Base-by-base conservation (phyloP, 2,329 filamentous ascomycete species). In the Teratosphaeria viscida region DNA sequence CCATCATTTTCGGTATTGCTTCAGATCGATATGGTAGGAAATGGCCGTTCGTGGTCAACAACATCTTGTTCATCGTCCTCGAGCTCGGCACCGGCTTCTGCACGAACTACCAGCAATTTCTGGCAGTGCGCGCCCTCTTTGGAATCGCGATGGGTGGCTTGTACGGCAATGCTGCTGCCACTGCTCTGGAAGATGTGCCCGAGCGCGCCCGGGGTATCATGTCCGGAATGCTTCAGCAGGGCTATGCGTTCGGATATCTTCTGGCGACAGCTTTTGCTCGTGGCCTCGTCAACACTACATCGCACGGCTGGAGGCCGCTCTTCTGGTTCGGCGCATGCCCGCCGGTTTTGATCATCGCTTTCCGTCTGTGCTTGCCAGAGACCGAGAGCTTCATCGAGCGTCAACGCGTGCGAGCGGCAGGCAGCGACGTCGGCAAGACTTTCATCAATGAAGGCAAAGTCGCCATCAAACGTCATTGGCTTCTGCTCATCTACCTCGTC, bases 281-380 rank as follows among this genome's bases (percentile, higher is more conserved):
- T 52, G 89, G 79, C 4, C 80, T 94, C 6, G 83, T 92, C 56
- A 77, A 88, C 72, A 94, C 90, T 0, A 92, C 90, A 0, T 73
- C 84, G 0, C 86, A 95, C 70, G 85, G 81, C 57, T 96, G 91
- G 91, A 81, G 91, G 7, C 89, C 90, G 0, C 78, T 95, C 0
- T 95, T 86, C 78, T 96, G 91, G 90, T 95, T 95, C 72, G 90
- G 86, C 12, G 89, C 90, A 5, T 82, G 86, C 43, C 89, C 89
- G 0, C 91, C 91, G 0, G 80, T 91, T 1, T 73, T 95, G 35
- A 87, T 95, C 74, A 95, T 95, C 69, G 68, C 85, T 58, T 90
- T 88, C 78, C 86, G 91, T 37, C 77, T 92, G 26, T 84, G 62
- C 71, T 80, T 96, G 1, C 88, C 89, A 5, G 91, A 96, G 76